Evolutionary conservation across 140 eudicot genomes (phyloP), one percentile per base, ranked within the genome.

Genomic region (Cichorium intybus): DNA sequence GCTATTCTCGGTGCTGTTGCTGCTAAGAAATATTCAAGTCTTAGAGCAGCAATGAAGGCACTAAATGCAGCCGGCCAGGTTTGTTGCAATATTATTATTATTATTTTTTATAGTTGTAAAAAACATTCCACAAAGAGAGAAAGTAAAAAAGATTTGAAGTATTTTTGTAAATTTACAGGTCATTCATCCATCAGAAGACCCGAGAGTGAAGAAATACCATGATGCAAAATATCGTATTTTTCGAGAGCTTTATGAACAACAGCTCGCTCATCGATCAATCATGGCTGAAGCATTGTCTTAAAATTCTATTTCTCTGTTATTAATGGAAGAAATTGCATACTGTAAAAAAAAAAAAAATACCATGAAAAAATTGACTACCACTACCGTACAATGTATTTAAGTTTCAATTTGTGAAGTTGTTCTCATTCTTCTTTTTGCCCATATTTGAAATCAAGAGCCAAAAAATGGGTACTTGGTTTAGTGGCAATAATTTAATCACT

Each of bases 1-100:
- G 95, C 99, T 31, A 92, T 92, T 75, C 84, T 92, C 35, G 99
- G 99, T 46, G 86, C 99, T 64, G 99, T 92, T 79, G 99, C 96
- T 70, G 85, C 95, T 33, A 89, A 93, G 76, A 89, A 84, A 20
- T 86, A 84, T 75, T 47, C 86, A 39, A 78, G 85, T 55, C 79
- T 89, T n/a, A 84, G 81, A 59, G 90, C 75, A 27, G 99, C 97
- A 68, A 93, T 93, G 99, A 93, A 84, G 82, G 90, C 97, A 29
- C 77, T 92, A 24, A 92, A 83, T 78, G 93, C 96, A 53, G 75
- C 96, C 53, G 99, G 99, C 20, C 84, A 81, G 99, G 99, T 92
- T 76, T 51, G 75, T 24, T 33, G 22, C 60, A 47, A 6, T 47
- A 4, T 14, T 17, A 14, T 23, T 9, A 15, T 56, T 22, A 69